Evolutionary conservation across 78 protist genomes (phyloP).

Genomic region (Protostelium mycophagum): DNA sequence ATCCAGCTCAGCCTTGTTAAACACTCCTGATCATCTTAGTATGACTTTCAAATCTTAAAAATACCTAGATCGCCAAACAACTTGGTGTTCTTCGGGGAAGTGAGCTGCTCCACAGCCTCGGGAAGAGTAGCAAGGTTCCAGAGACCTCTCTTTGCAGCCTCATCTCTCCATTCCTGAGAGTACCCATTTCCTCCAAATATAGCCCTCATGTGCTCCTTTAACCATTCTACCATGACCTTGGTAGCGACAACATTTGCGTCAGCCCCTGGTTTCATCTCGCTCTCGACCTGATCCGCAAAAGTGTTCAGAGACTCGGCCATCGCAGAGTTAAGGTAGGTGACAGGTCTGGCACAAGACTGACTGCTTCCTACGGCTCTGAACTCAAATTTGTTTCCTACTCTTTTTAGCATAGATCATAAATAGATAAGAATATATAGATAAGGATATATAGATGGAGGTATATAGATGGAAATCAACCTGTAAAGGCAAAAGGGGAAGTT

Average conservation of each 20-base stretch:
- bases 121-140: slow-evolving; percentile 44
- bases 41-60: not conserved
- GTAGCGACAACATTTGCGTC: slow-evolving; percentile 18
- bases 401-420: not conserved
- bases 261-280: not conserved
- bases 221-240: slow-evolving; percentile 52
- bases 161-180: slow-evolving; percentile 66
- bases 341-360: slow-evolving; percentile 54
- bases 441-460: no score
- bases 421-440: no score
- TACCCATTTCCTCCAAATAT: slow-evolving; percentile 90
- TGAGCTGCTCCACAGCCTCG: slow-evolving; percentile 48
- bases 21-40: slow-evolving; percentile 5
- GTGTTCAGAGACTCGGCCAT: slow-evolving; percentile 52
- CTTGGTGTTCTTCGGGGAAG: slow-evolving; percentile 70
- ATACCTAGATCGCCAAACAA: slow-evolving; percentile 39
- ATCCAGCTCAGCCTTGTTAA: slow-evolving; percentile 44
- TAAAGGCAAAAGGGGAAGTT: slow-evolving; percentile 92
- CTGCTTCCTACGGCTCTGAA: slow-evolving; percentile 91
- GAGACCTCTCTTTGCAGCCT: slow-evolving; percentile 72
- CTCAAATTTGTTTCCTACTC: slow-evolving; percentile 67
- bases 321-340: slow-evolving; percentile 57
- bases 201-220: slow-evolving; percentile 53
- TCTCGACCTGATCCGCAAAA: slow-evolving; percentile 33
- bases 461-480: slow-evolving; percentile 40